Evolutionary conservation across 306 rosid genomes (phyloP).

Genomic region (Citrullus colocynthis): DNA sequence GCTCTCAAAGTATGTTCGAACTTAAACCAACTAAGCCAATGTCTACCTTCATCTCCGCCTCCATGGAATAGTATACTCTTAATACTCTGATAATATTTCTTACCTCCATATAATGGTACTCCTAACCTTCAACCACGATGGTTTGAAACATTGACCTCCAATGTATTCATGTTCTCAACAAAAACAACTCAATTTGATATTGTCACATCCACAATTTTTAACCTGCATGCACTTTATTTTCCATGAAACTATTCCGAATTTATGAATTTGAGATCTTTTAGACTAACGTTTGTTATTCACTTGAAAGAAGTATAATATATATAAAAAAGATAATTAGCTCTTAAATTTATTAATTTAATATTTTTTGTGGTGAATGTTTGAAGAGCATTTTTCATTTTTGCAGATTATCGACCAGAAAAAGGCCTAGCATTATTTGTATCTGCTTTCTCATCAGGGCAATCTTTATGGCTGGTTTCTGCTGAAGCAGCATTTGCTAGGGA

Average conservation of each 20-base stretch:
- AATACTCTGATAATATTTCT: no score
- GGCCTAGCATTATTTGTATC: slow-evolving; percentile 29
- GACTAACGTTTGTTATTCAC: not conserved
- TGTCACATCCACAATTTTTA: not conserved
- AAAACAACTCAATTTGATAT: not conserved
- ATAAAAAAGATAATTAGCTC: not conserved
- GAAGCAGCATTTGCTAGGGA: slow-evolving; percentile 50
- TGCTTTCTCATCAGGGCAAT: slow-evolving; percentile 46
- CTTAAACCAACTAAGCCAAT: not conserved
- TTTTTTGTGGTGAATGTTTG: slow-evolving; percentile 10
- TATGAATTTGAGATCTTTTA: not conserved
- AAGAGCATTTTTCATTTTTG: slow-evolving; percentile 17
- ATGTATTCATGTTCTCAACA: not conserved
- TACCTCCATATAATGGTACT: not conserved
- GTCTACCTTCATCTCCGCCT: not conserved
- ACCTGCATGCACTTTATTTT: not conserved
- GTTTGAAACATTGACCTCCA: not conserved
- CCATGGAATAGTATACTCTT: not conserved
- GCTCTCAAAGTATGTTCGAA: not conserved
- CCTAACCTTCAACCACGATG: not conserved
- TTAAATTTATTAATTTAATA: no score
- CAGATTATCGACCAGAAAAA: slow-evolving; percentile 30
- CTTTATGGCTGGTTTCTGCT: slow-evolving; percentile 37
- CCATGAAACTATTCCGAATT: not conserved
- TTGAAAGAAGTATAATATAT: not conserved